These are phyloP conservation scores for Trichoderma polysporum DNA, from an alignment of 2,329 filamentous ascomycete species.

Conservation along the genomic window DNA sequence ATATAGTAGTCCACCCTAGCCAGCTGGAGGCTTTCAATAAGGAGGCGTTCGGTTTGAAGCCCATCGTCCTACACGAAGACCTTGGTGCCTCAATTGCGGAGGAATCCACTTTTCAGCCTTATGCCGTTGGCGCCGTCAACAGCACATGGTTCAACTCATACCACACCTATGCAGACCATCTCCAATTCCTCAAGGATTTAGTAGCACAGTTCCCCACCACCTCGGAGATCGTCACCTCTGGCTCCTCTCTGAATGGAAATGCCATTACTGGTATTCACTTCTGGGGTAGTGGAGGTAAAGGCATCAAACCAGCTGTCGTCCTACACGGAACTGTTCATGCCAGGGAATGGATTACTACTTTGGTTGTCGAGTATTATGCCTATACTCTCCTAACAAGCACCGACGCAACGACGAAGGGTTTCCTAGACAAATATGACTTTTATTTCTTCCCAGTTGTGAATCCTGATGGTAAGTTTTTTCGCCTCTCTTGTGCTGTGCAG, in stretches of 20 bases:
- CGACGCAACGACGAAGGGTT: slow-evolving; percentile 39
- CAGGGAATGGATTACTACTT: slow-evolving; percentile 59
- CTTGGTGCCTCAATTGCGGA: slow-evolving; percentile 40
- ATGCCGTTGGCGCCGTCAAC: slow-evolving; percentile 8
- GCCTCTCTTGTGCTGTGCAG: not conserved
- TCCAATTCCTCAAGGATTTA: slow-evolving; percentile 48
- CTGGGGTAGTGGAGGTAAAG: slow-evolving; percentile 47
- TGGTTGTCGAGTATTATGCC: slow-evolving; percentile 55
- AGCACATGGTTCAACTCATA: slow-evolving; percentile 54
- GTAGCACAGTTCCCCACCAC: slow-evolving; percentile 43
- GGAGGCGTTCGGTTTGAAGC: slow-evolving; percentile 33
- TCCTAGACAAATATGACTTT: slow-evolving; percentile 64
- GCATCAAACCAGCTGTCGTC: slow-evolving; percentile 52
- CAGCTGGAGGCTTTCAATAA: slow-evolving; percentile 36
- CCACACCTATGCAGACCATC: slow-evolving; percentile 52
- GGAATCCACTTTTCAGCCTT: slow-evolving; percentile 34
- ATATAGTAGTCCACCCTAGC: slow-evolving; percentile 42
- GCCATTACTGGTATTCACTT: slow-evolving; percentile 63
- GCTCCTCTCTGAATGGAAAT: slow-evolving; percentile 47
- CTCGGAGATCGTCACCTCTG: slow-evolving; percentile 50
- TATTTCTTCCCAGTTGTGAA: slow-evolving; percentile 65
- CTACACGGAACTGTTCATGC: slow-evolving; percentile 60
- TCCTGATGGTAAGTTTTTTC: slow-evolving; percentile 49
- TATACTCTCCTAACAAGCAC: slow-evolving; percentile 49
- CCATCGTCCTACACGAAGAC: slow-evolving; percentile 40